Evolutionary conservation across 2,329 filamentous ascomycete genomes (phyloP).

Genomic region (Alternaria angustiovoidea): DNA sequence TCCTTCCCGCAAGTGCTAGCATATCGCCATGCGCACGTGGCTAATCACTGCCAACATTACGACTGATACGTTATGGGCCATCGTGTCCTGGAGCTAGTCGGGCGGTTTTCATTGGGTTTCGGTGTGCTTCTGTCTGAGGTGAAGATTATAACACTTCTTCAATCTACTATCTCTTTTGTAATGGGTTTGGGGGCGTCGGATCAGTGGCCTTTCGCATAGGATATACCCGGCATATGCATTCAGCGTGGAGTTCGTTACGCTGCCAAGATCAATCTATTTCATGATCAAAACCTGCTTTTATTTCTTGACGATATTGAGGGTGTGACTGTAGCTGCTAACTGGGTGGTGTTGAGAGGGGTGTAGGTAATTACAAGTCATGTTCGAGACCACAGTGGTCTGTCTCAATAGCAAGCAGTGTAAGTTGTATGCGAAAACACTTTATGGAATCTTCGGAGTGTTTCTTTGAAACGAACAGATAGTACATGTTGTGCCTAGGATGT

Average conservation of each 20-base stretch:
- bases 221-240: constrained; percentile 20
- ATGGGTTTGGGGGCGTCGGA: constrained; percentile 7
- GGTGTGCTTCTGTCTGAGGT: background rate
- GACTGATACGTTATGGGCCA: background rate
- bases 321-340: background rate
- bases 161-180: constrained; percentile 18
- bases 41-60: background rate
- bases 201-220: constrained; percentile 12
- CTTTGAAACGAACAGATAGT: background rate
- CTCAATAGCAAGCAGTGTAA: background rate
- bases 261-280: background rate
- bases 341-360: background rate
- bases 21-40: background rate
- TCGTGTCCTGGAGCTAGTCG: background rate
- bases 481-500: background rate
- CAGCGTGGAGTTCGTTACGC: constrained; percentile 13
- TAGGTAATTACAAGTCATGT: background rate
- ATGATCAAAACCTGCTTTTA: background rate
- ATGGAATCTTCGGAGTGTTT: accelerated
- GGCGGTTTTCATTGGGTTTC: constrained; percentile 7
- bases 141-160: constrained; percentile 5
- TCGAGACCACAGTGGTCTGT: background rate
- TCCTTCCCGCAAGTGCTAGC: constrained; percentile 16
- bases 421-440: background rate
- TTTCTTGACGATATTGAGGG: background rate